Conservation (phyloP, 345 rosid species). For the Bretschneidera sinensis region DNA sequence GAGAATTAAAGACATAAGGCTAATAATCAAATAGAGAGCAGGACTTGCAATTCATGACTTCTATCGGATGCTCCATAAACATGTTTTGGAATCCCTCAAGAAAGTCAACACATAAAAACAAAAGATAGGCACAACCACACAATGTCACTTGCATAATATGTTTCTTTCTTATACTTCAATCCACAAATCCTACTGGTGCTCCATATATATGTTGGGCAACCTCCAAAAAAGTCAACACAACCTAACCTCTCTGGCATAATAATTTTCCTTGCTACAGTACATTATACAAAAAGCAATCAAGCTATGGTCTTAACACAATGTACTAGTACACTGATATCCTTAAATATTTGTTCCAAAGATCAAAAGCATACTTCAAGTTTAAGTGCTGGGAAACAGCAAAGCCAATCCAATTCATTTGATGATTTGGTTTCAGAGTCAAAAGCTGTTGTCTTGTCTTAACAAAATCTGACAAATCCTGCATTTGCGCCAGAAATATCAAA, state of each 20-base stretch:
- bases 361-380: slow-evolving; percentile 62
- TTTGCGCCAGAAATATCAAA: slow-evolving; percentile 75
- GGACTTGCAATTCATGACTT: too few species aligned
- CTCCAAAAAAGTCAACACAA: not conserved
- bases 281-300: not conserved
- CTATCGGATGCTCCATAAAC: too few species aligned
- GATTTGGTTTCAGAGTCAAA: slow-evolving; percentile 90
- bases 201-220: not conserved
- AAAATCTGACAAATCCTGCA: slow-evolving; percentile 95
- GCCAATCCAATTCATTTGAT: slow-evolving; percentile 99
- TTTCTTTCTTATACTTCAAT: too few species aligned
- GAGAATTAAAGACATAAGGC: too few species aligned
- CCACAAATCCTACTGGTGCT: not conserved
- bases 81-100: too few species aligned
- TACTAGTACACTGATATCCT: not conserved
- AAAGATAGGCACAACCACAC: too few species aligned
- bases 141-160: too few species aligned
- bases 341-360: slow-evolving; percentile 10
- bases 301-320: not conserved
- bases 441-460: slow-evolving; percentile 97
- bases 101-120: too few species aligned
- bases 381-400: slow-evolving; percentile 98
- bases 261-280: too few species aligned
- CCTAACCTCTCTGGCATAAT: too few species aligned
- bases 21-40: too few species aligned